phyloP scores from a whole-genome alignment of 371 early-diverging fungal genomes.

The Apophysomyces trapeziformis region DNA sequence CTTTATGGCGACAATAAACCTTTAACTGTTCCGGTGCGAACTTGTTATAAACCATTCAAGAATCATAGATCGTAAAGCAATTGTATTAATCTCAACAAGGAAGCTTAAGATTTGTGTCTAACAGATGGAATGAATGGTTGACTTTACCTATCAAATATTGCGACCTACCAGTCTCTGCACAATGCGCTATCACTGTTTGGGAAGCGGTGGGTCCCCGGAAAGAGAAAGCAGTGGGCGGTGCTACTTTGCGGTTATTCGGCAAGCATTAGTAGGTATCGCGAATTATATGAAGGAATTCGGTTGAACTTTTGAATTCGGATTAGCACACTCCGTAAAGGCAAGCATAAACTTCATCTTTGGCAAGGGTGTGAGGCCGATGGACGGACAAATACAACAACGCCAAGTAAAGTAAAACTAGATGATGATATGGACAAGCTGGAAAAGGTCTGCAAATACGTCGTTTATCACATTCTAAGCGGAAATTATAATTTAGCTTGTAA shows the following conservation, averaged over 20 bases:
- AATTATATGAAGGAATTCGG: not conserved
- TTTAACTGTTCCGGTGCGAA: constrained; percentile 71
- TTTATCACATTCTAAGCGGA: not conserved
- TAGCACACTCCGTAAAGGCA: constrained; percentile 82
- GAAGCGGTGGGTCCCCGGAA: constrained; percentile 77
- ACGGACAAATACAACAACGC: constrained; percentile 58
- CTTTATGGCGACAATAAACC: constrained; percentile 81
- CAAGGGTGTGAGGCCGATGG: constrained; percentile 70
- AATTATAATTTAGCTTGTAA: constrained; percentile 62
- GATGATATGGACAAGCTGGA: constrained; percentile 88
- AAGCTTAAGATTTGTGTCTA: constrained; percentile 1
- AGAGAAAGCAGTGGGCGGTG: constrained; percentile 73
- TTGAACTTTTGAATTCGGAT: not conserved
- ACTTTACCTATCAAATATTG: constrained; percentile 83
- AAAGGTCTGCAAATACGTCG: constrained; percentile 53
- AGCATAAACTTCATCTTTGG: constrained; percentile 79
- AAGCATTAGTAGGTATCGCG: constrained; percentile 63
- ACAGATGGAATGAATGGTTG: constrained; percentile 92
- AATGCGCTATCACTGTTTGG: constrained; percentile 82
- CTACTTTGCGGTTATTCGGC: constrained; percentile 80
- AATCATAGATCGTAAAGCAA: constrained; percentile 52
- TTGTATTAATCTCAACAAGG: not conserved
- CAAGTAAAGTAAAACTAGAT: constrained; percentile 56
- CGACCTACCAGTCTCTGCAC: constrained; percentile 79
- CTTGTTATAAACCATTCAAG: constrained; percentile 66